phyloP scores from a whole-genome alignment of 2,329 filamentous ascomycete species.

The Helicocarpus griseus region DNA sequence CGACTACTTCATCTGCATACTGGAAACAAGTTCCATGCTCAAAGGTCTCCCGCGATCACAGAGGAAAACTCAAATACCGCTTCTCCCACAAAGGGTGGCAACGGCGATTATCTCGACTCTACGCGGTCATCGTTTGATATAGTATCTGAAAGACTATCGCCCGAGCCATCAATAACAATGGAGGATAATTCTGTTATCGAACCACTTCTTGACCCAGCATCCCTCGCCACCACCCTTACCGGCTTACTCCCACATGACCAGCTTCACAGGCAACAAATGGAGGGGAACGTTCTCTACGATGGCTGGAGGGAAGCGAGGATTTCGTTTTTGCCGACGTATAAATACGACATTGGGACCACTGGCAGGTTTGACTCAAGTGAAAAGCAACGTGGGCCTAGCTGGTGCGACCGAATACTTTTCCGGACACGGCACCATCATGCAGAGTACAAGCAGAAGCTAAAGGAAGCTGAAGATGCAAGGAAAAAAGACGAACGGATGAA shows the following conservation, averaged over 20 bases:
- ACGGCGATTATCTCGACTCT: background rate
- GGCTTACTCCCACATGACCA: constrained; percentile 88
- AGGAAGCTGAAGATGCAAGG: constrained; percentile 57
- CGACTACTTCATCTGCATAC: constrained; percentile 68
- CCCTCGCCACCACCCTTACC: constrained; percentile 76
- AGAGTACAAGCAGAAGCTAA: constrained; percentile 52
- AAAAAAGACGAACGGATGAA: constrained; percentile 80
- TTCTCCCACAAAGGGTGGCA: background rate
- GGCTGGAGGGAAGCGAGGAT: constrained; percentile 88
- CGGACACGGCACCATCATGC: constrained; percentile 63
- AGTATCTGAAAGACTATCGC: background rate
- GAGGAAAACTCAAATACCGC: constrained; percentile 8
- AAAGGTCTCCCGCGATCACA: constrained; percentile 11
- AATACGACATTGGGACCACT: constrained; percentile 92
- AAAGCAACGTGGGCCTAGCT: constrained; percentile 84
- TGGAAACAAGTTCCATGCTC: constrained; percentile 9
- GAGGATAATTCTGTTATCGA: constrained; percentile 55
- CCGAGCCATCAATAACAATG: constrained; percentile 12
- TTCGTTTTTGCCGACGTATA: constrained; percentile 87
- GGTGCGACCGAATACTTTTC: constrained; percentile 92
- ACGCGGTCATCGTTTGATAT: background rate
- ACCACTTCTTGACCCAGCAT: constrained; percentile 67
- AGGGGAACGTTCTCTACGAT: constrained; percentile 74
- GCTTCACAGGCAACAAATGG: constrained; percentile 61
- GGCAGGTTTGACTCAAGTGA: constrained; percentile 91